These are phyloP conservation scores for Auricularia sp. DNA, from an alignment of 768 basidiomycete genomes.

Conservation along the genomic window DNA sequence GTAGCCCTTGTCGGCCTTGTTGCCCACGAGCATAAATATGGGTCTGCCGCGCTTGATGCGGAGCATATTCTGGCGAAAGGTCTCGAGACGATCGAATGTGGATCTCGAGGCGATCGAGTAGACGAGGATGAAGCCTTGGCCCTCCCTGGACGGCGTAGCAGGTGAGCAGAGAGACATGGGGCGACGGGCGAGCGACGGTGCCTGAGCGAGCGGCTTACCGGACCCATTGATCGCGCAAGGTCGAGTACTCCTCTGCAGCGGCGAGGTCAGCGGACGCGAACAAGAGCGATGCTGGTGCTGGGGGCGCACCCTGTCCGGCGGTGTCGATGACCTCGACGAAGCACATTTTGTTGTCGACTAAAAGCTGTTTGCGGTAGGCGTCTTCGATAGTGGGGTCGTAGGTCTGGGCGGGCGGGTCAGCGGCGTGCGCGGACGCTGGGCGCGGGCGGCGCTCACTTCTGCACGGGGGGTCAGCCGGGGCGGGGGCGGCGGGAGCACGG, in stretches of 20 bases:
- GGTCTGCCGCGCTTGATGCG: slow-evolving; percentile 80
- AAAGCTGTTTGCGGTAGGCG: slow-evolving; percentile 89
- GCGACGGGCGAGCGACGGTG: slow-evolving; percentile 1
- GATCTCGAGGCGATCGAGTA: slow-evolving; percentile 94
- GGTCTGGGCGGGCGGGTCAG: slow-evolving; percentile 40
- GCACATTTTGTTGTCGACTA: slow-evolving; percentile 92
- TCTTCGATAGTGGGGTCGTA: slow-evolving; percentile 99
- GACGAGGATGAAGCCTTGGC: slow-evolving; percentile 95
- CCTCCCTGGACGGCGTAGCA: slow-evolving; percentile 49
- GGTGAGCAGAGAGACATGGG: neutral
- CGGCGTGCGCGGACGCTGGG: neutral
- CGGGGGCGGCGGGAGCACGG: neutral
- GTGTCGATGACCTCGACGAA: slow-evolving; percentile 96
- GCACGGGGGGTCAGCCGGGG: slow-evolving; percentile 9
- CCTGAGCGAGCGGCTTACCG: slow-evolving; percentile 46
- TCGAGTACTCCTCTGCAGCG: slow-evolving; percentile 84
- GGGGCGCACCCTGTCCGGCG: slow-evolving; percentile 80
- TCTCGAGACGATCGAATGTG: slow-evolving; percentile 82
- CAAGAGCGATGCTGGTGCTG: slow-evolving; percentile 2
- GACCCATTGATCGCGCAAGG: slow-evolving; percentile 95
- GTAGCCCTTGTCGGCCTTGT: slow-evolving; percentile 89
- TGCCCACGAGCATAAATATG: slow-evolving; percentile 90
- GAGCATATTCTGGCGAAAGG: slow-evolving; percentile 82
- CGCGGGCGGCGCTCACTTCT: slow-evolving; percentile 41
- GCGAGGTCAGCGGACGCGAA: slow-evolving; percentile 11